Evolutionary conservation across 2,329 filamentous ascomycete genomes (phyloP), one percentile per base, ranked within the genome.

Genomic region (Aplosporella prunicola): DNA sequence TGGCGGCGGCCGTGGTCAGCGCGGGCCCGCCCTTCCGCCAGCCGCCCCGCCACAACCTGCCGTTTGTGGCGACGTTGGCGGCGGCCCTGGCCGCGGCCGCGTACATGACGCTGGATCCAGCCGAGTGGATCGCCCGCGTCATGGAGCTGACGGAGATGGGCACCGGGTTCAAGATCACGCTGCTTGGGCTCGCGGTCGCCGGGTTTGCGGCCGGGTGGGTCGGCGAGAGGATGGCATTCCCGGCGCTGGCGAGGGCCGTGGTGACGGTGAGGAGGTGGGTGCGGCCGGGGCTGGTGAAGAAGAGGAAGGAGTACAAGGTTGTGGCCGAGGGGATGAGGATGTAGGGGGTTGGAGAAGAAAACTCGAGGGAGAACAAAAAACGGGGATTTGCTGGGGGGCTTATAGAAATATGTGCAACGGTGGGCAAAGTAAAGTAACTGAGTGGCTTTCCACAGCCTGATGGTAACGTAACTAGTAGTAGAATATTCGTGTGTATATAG

Each of bases 1-100:
- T 95, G 15, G 83, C 86, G 0, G 91, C 85, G 4, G 72, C 96
- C 25, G 82, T 96, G 1, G 70, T 98, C 20, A 93, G 82, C 49
- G 85, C 91, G n/a, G 93, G 91, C 1, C 78, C 76, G 22, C 91
- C 91, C 1, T 98, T 94, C 64, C 73, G 91, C 37, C 82, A 91
- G 50, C 74, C 76, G 11, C 85, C 87, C 66, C 67, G 67, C 13
- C 72, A 81, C 42, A 98, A 98, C 54, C 75, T 35, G 17, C 26
- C 40, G 16, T 35, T 33, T 22, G 25, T 29, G 14, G 23, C 32
- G 7, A 91, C 87, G 0, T 81, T 96, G 42, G 57, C 76, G 8
- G 55, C 80, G 11, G 73, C 85, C 1, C 60, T 91, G 4, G 56
- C 72, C 0, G 66, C 91, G 24, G 80, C 80, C 0, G 59, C 73